Evolutionary conservation across 257 asterid species (phyloP).

Genomic region (Scutellaria barbata): DNA sequence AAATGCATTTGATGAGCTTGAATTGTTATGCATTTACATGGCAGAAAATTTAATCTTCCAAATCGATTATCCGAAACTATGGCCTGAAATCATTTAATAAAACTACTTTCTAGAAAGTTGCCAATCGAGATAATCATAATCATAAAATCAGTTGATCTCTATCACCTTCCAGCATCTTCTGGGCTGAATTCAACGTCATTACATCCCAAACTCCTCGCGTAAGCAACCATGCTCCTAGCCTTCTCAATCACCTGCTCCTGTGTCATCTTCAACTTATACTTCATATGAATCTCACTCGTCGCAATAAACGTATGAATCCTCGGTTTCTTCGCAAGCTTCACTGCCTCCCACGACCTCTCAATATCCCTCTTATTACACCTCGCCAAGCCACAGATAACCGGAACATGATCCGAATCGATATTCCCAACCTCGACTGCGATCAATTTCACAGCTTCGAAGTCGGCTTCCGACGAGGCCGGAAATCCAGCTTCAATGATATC

Average conservation of each 20-base stretch:
- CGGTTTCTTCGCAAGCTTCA: conserved; percentile 77
- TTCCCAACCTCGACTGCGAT: conserved; percentile 84
- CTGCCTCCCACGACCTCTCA: conserved; percentile 96
- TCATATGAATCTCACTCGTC: conserved; percentile 94
- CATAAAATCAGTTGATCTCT: conserved; percentile 2
- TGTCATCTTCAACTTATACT: conserved; percentile 81
- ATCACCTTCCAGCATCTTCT: conserved; percentile 98
- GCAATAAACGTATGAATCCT: conserved; percentile 97
- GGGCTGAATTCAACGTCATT: conserved; percentile 95
- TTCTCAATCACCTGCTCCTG: conserved; percentile 76
- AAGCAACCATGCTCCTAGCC: conserved; percentile 89
- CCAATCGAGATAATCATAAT: background rate
- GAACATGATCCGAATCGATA: conserved; percentile 55
- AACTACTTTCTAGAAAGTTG: background rate
- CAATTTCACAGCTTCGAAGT: conserved; percentile 78
- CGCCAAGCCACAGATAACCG: conserved; percentile 90
- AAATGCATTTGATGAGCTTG: background rate
- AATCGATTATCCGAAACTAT: background rate
- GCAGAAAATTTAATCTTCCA: background rate
- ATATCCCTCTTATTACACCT: conserved; percentile 93
- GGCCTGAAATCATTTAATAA: background rate
- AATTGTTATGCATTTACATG: conserved; percentile 5
- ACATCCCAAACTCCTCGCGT: conserved; percentile 89
- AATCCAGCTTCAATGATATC: conserved; percentile 97
- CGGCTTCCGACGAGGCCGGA: conserved; percentile 92